Evolutionary conservation across 208 protist genomes (phyloP).

Genomic region (Endotrypanum monterogeii): DNA sequence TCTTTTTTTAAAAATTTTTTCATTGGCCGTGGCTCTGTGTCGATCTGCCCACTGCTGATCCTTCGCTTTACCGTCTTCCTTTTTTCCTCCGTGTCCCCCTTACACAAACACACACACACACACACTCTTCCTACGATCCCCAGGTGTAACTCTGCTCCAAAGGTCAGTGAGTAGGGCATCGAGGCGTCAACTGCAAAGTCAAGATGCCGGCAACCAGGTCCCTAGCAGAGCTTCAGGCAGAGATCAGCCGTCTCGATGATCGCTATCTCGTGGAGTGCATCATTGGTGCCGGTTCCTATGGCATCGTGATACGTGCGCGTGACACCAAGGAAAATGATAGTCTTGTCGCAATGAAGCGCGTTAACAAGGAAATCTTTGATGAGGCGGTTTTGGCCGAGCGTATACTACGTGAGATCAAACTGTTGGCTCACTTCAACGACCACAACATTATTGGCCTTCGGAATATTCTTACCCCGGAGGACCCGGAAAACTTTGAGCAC

Average conservation of each 20-base stretch:
- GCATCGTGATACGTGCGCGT: conserved; percentile 85
- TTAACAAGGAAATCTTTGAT: conserved; percentile 95
- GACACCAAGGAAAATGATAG: conserved; percentile 70
- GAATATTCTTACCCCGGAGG: conserved; percentile 82
- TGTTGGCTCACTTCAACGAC: conserved; percentile 90
- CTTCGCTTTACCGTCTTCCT: conserved; percentile 1
- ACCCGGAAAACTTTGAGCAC: conserved; percentile 78
- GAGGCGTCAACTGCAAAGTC: neutral
- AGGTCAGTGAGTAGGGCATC: neutral
- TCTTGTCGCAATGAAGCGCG: conserved; percentile 94
- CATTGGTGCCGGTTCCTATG: conserved; percentile 92
- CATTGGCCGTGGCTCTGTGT: neutral
- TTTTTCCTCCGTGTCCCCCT: neutral
- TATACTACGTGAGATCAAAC: conserved; percentile 95
- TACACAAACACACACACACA: too few species aligned
- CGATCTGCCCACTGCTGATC: neutral
- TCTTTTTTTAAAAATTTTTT: too few species aligned
- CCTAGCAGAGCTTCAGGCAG: conserved; percentile 76
- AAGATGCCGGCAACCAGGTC: conserved; percentile 41
- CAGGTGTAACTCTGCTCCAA: neutral
- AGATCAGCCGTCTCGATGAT: conserved; percentile 77
- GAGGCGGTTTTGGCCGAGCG: conserved; percentile 92
- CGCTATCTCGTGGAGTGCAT: conserved; percentile 89
- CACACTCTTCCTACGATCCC: too few species aligned
- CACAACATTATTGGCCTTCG: conserved; percentile 92